Evolutionary conservation across 2,329 filamentous ascomycete genomes (phyloP), one percentile per base, ranked within the genome.

Genomic region (Orbilia oligospora): DNA sequence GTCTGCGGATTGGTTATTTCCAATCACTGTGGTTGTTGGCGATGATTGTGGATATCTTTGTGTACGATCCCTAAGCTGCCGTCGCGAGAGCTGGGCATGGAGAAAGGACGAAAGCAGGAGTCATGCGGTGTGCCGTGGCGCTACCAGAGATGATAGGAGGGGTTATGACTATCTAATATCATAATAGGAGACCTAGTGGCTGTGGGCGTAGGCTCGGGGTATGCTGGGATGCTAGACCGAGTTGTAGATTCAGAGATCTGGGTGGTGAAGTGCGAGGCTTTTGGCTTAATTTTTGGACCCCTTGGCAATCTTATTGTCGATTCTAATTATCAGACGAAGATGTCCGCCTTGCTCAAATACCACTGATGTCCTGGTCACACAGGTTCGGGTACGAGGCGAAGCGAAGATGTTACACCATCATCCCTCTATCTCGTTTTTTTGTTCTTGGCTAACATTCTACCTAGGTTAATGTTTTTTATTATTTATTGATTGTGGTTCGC

Each of bases 211-310:
- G 53, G 61, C 38, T 33, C 38, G 68, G 75, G 75, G 61, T 55
- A 38, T 22, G 44, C 75, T 63, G 63, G 22, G 68, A 72, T 69
- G 64, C 49, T 56, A 53, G 64, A 58, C 24, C 53, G 10, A 22
- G 12, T 5, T 24, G 63, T 72, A 41, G 33, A 72, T 68, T 72
- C 75, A 64, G 68, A 51, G 68, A 48, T 27, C 14, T 49, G 36
- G 53, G 5, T 78, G 75, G 75, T 30, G 68, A 68, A 78, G 75
- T 78, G 75, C 75, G 75, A 78, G 75, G 68, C 53, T 30, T 78
- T 78, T 78, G 75, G 75, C 63, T 53, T 33, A 78, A 68, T 72
- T 78, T 78, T 78, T 55, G 41, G 38, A 18, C 12, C 49, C 5
- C 16, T 65, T 78, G 75, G 69, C 75, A 78, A 72, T 70, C 63